Evolutionary conservation across 805 yeast species (phyloP), one percentile per base, ranked within the genome.

Genomic region (Metschnikowia reukaufii): DNA sequence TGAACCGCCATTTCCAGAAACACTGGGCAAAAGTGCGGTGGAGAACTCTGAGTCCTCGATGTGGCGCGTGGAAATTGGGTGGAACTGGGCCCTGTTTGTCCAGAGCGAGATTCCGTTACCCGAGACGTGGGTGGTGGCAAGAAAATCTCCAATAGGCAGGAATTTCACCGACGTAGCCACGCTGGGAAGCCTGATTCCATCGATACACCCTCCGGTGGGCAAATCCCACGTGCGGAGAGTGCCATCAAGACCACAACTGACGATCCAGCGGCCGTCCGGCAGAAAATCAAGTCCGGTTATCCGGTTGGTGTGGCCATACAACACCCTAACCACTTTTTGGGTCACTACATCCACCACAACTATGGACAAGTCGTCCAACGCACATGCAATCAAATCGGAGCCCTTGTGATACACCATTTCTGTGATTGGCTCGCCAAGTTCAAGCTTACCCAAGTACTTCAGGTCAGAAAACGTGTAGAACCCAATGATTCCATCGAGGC

Each of bases 221-320:
- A 94, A 77, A 65, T 94, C 98, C 98, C 98, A 94, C 0, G 97
- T 89, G 60, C 99, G 80, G 40, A 94, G 74, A 0, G 98, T 90
- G 2, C 88, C 77, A 63, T 94, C 99, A 50, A 90, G 72, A 0
- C 90, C 78, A 1, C 88, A 83, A 19, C 94, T 82, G 7, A 94
- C 83, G 30, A 94, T 70, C 97, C 98, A 94, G 64, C 97, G 82
- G 30, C 97, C 98, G 64, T 91, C 92, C 4, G 96, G 95, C 3
- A 96, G 84, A 61, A 94, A 92, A 63, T 88, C 97, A 63, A 92
- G 66, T 0, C 88, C 77, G 0, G 97, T 90, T 54, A 94, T 83
- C 59, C 96, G 77, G 65, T 91, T 90, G 10, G 85, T 76, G 62
- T 94, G 99, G 4, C 99, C 99, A 72, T 82, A 83, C 48, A 94